These are phyloP conservation scores for Haplosporangium sp. DNA, from an alignment of 371 early-diverging fungal species.

Conservation along the genomic window DNA sequence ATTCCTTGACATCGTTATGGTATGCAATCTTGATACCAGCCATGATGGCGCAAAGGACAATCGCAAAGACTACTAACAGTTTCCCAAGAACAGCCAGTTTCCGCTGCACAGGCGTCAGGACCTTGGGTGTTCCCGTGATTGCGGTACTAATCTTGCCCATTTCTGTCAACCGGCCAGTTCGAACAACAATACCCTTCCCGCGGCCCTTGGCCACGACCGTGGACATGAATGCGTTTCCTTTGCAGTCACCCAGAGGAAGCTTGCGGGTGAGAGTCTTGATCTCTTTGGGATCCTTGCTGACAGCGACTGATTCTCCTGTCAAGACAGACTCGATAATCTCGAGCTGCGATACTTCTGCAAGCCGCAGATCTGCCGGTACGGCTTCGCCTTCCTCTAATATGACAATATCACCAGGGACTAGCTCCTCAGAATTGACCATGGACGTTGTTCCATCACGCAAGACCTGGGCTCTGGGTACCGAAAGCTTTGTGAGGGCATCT, in stretches of 20 bases:
- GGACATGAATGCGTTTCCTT: slow-evolving; percentile 86
- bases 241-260: slow-evolving; percentile 86
- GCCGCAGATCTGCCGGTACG: slow-evolving; percentile 77
- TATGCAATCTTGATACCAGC: slow-evolving; percentile 82
- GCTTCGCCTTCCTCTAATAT: slow-evolving; percentile 74
- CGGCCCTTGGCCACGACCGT: slow-evolving; percentile 85
- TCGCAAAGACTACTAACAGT: slow-evolving; percentile 64
- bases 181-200: slow-evolving; percentile 83
- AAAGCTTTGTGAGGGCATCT: slow-evolving; percentile 68
- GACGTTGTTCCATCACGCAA: slow-evolving; percentile 71
- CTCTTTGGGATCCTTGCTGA: slow-evolving; percentile 66
- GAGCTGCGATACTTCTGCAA: slow-evolving; percentile 77
- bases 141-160: slow-evolving; percentile 83
- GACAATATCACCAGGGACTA: slow-evolving; percentile 81
- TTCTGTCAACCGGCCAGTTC: slow-evolving; percentile 79
- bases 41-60: slow-evolving; percentile 81
- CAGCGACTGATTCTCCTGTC: slow-evolving; percentile 80
- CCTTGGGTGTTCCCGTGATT: slow-evolving; percentile 66
- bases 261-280: slow-evolving; percentile 66
- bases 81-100: slow-evolving; percentile 74
- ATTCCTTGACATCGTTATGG: slow-evolving; percentile 69
- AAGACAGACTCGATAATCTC: slow-evolving; percentile 81
- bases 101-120: slow-evolving; percentile 82
- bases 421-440: slow-evolving; percentile 61
- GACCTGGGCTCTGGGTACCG: slow-evolving; percentile 73